Evolutionary conservation across 1,284 basidiomycete genomes (phyloP).

Genomic region (Singerocomus rubriflavus): DNA sequence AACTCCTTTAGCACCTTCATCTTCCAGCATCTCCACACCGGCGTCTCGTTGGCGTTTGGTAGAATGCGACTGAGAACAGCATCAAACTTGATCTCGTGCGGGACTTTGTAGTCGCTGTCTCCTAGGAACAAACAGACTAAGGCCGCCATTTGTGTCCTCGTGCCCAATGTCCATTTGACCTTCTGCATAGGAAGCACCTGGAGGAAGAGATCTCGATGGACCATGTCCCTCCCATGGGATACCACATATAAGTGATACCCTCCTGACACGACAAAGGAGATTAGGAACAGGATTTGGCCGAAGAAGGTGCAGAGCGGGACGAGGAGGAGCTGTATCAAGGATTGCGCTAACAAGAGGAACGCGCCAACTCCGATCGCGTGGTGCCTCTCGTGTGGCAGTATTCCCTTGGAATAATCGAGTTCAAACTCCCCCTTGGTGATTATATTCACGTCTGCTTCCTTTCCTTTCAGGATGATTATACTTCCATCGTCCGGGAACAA

Average conservation of each 20-base stretch:
- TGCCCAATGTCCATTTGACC: conserved; percentile 19
- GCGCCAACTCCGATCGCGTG: conserved; percentile 19
- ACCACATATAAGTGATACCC: conserved; percentile 29
- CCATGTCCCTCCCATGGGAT: conserved; percentile 19
- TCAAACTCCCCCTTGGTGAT: conserved; percentile 29
- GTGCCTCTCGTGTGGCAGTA: conserved; percentile 8
- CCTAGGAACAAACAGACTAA: conserved; percentile 24
- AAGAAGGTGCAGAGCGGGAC: conserved; percentile 25
- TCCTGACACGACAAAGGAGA: conserved; percentile 27
- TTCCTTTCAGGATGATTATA: conserved; percentile 24
- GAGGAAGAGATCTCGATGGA: conserved; percentile 24
- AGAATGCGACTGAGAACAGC: conserved; percentile 14
- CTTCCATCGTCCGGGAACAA: conserved; percentile 17
- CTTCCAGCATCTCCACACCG: conserved; percentile 28
- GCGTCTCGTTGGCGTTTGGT: conserved; percentile 29
- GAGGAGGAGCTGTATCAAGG: conserved; percentile 28
- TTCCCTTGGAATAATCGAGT: conserved; percentile 19
- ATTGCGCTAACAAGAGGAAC: conserved; percentile 27
- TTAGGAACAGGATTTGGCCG: conserved; percentile 28
- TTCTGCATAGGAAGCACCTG: conserved; percentile 7
- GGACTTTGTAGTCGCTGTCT: not conserved
- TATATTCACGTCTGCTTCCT: conserved; percentile 25
- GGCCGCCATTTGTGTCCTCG: conserved; percentile 31
- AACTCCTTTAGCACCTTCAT: conserved; percentile 21
- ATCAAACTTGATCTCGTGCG: not conserved